A percentile compares a stretch with the other conserved stretches of the same genome.
Evolutionary conservation across 2,329 filamentous ascomycete species (phyloP).

Genomic region (Curvularia sp.): DNA sequence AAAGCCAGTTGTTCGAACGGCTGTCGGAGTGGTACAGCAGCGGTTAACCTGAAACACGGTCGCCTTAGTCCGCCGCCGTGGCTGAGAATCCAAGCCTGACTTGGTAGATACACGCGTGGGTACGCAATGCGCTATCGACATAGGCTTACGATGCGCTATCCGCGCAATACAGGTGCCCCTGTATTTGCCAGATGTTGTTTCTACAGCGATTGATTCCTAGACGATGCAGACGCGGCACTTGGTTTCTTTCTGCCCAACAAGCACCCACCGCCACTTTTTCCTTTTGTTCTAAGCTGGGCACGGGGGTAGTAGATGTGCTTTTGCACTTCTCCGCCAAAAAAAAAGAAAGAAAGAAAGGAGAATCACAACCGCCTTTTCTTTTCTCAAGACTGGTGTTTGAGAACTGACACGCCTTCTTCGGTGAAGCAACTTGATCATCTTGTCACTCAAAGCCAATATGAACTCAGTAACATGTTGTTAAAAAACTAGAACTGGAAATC

Average conservation of each 20-base stretch:
- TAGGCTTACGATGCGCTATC: not conserved
- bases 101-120: not conserved
- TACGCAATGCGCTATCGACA: not conserved
- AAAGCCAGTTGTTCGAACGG: conserved; percentile 19
- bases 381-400: not conserved
- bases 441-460: not conserved
- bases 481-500: conserved; percentile 8
- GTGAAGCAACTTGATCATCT: not conserved
- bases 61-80: conserved; percentile 14
- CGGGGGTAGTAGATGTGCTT: not conserved
- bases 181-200: not conserved
- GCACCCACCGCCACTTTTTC: not conserved
- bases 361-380: not conserved
- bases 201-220: not conserved
- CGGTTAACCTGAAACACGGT: conserved; percentile 29
- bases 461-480: conserved; percentile 4
- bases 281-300: not conserved
- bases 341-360: not conserved
- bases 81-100: conserved; percentile 9
- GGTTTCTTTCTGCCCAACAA: not conserved
- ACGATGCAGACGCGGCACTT: not conserved
- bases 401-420: not conserved
- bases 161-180: not conserved
- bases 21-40: conserved; percentile 15
- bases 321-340: not conserved